Conservation (phyloP, 148 eudicot genomes). For the Beta vulgaris region DNA sequence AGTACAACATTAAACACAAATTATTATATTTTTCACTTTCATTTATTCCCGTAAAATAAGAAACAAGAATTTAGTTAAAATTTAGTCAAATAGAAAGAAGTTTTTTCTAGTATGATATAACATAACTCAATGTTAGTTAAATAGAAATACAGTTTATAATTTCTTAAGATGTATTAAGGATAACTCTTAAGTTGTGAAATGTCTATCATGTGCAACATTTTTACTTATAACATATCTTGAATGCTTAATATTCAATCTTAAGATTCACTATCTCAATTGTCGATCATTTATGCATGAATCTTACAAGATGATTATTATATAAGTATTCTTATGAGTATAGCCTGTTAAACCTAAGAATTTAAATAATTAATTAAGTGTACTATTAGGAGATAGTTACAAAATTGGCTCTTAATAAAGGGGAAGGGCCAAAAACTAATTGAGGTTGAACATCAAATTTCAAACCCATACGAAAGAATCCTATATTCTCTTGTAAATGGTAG, state of each 20-base stretch:
- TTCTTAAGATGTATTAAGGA: too few relatives aligned
- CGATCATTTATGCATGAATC: neutral
- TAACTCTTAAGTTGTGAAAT: neutral
- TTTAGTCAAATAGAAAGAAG: too few relatives aligned
- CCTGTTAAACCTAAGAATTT: neutral
- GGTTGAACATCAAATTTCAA: neutral
- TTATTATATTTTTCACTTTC: too few relatives aligned
- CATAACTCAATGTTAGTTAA: too few relatives aligned
- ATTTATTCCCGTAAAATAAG: too few relatives aligned
- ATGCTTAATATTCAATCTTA: neutral
- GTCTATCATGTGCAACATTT: neutral
- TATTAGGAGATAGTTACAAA: neutral
- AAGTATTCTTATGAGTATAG: neutral
- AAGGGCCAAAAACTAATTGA: slow-evolving; percentile 7
- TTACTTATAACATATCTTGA: neutral
- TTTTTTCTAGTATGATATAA: too few relatives aligned
- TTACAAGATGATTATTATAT: neutral
- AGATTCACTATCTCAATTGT: neutral
- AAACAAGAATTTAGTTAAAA: too few relatives aligned
- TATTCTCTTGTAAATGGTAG: neutral
- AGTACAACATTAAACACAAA: too few relatives aligned
- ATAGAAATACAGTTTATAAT: too few relatives aligned
- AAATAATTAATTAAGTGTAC: neutral
- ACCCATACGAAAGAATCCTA: slow-evolving; percentile 7
- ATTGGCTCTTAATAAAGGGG: slow-evolving; percentile 12